Evolutionary conservation across 768 basidiomycete species (phyloP).

Genomic region (Hysterangium stoloniferum): DNA sequence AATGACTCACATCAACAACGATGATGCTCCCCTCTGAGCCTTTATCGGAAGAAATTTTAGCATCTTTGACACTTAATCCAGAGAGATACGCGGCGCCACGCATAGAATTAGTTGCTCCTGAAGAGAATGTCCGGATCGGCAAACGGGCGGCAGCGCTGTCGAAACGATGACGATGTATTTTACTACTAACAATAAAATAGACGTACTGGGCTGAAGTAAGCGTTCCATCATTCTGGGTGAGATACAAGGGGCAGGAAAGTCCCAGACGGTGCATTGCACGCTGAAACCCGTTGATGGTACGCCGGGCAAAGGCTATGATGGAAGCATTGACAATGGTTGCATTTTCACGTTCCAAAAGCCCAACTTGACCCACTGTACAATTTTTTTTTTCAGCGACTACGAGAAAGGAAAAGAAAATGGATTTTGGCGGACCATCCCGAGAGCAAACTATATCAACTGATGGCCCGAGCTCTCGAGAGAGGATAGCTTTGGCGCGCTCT

Average conservation of each 20-base stretch:
- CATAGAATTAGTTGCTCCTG: slow-evolving; percentile 64
- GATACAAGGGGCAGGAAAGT: slow-evolving; percentile 35
- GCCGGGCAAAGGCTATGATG: slow-evolving; percentile 49
- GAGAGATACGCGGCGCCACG: slow-evolving; percentile 57
- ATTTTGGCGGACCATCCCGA: slow-evolving; percentile 31
- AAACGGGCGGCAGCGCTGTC: slow-evolving; percentile 35
- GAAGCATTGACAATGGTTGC: slow-evolving; percentile 63
- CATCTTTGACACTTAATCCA: slow-evolving; percentile 25
- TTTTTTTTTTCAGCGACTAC: background rate
- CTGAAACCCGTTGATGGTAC: slow-evolving; percentile 47
- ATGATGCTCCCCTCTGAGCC: slow-evolving; percentile 33
- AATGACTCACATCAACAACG: slow-evolving; percentile 41
- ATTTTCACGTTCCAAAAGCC: slow-evolving; percentile 58
- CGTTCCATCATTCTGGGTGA: slow-evolving; percentile 44
- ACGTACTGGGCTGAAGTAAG: slow-evolving; percentile 42
- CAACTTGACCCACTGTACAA: slow-evolving; percentile 43
- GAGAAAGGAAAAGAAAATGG: background rate
- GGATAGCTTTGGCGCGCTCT: slow-evolving; percentile 35
- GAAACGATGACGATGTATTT: background rate
- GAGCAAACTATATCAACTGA: slow-evolving; percentile 43
- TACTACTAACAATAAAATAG: slow-evolving; percentile 10
- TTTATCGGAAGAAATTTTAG: slow-evolving; percentile 17
- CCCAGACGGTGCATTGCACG: slow-evolving; percentile 39
- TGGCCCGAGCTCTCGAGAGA: slow-evolving; percentile 31
- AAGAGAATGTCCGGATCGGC: slow-evolving; percentile 56